Base-by-base conservation (phyloP, 768 basidiomycete genomes). In the Phaeotremella skinneri region DNA sequence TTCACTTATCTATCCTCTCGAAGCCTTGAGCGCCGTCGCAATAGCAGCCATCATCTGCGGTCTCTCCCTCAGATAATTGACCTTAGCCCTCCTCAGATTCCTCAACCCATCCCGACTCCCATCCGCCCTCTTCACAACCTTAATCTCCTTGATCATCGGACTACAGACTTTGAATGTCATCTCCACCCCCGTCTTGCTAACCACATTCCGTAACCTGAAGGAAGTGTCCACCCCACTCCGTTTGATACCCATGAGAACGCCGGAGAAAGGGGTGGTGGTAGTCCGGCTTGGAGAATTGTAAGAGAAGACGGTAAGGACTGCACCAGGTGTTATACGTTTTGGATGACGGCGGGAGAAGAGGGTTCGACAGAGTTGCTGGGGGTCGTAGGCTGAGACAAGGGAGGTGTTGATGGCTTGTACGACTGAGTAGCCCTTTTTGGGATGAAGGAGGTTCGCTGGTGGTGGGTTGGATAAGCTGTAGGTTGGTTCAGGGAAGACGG, bases 171-270 rank as follows among this genome's bases (percentile, higher is more conserved):
- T 91, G 79, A 90, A 89, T 71, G 87, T 87, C 87, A 90, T 87
- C 81, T 97, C 94, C 37, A 96, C 87, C 13, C 92, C 93, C 13
- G 88, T 90, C 63, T 91, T 83, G 68, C 90, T 88, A 52, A 98
- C 83, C 64, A 96, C 84, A 78, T 97, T 97, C 63, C 94, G 84
- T 52, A 98, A 79, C 53, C 86, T 81, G 72, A 98, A 89, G n/a
- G 86, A 87, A 26, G 90, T 91, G 78, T 91, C 90, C 27, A 85
- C 82, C 0, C 92, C 93, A 23, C 75, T 49, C 7, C 76, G 60
- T 52, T 90, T 84, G 64, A 93, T 83, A 29, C 85, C 84, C 68
- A 96, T 82, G 57, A 98, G 81, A 45, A 97, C 88, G 32, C 94
- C 94, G 4, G 91, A 89, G 78, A 97, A 98, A 20, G 68, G 52